Conservation (phyloP, 257 asterid species). For the Coffea eugenioides region DNA sequence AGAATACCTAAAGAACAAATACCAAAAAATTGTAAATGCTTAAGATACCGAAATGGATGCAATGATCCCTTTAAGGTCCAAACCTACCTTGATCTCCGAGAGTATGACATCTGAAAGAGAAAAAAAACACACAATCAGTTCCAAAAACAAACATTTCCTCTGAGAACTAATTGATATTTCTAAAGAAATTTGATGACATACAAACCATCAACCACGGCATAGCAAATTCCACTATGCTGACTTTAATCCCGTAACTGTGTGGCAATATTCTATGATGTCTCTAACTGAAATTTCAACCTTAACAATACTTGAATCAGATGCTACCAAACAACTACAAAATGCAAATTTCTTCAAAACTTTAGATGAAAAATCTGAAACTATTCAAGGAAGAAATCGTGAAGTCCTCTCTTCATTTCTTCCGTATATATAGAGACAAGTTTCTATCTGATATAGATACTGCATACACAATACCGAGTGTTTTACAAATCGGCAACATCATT, state of each 20-base stretch:
- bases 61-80: neutral
- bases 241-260: neutral
- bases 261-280: too few relatives aligned
- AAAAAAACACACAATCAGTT: neutral
- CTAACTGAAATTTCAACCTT: neutral
- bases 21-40: neutral
- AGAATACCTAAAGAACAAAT: slow-evolving; percentile 42
- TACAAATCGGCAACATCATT: neutral
- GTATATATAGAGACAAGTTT: neutral
- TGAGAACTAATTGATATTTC: neutral
- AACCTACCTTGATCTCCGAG: slow-evolving; percentile 68
- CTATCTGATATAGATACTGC: too few relatives aligned
- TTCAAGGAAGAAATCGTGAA: neutral
- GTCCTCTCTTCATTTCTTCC: neutral
- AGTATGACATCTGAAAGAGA: slow-evolving; percentile 63
- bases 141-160: neutral
- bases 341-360: neutral
- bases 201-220: neutral
- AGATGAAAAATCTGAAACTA: neutral
- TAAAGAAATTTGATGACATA: neutral
- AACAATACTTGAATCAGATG: neutral
- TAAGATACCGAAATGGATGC: too few relatives aligned
- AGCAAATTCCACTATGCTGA: neutral
- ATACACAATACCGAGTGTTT: too few relatives aligned
- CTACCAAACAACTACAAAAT: neutral